Conservation (phyloP, 176 grass and related monocot species). For the Luzula sylvatica region DNA sequence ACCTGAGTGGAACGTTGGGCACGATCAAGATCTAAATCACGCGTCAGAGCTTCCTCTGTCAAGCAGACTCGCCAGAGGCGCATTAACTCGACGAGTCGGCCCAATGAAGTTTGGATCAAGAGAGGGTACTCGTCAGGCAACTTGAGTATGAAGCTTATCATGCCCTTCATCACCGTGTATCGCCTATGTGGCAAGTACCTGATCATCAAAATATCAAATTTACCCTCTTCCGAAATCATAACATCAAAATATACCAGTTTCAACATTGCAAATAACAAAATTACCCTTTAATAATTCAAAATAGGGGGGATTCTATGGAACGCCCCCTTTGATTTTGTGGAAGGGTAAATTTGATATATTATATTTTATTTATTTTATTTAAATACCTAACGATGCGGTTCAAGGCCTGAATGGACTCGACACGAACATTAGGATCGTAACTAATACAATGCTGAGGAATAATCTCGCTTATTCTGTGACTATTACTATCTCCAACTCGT, state of each 20-base stretch:
- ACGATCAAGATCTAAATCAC: conserved; percentile 49
- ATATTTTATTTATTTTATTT: too few species aligned
- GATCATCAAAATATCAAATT: too few species aligned
- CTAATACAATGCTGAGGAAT: conserved; percentile 98
- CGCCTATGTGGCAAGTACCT: conserved; percentile 66
- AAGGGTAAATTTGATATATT: too few species aligned
- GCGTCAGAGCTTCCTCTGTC: conserved; percentile 59
- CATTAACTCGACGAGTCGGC: conserved; percentile 85
- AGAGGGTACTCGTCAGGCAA: conserved; percentile 95
- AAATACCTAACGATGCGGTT: conserved; percentile 58
- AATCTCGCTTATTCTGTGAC: conserved; percentile 81
- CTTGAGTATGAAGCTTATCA: conserved; percentile 95
- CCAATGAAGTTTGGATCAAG: conserved; percentile 85
- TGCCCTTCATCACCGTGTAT: conserved; percentile 95
- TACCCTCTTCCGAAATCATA: too few species aligned
- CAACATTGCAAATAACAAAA: too few species aligned
- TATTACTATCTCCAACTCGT: conserved; percentile 34
- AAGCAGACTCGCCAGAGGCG: conserved; percentile 78
- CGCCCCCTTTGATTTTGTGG: too few species aligned
- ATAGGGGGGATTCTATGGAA: too few species aligned
- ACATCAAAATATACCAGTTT: too few species aligned
- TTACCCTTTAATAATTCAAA: too few species aligned
- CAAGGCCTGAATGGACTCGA: conserved; percentile 88
- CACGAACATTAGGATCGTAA: conserved; percentile 91
- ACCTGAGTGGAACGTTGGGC: conserved; percentile 39